These are phyloP conservation scores for Penicillium pulvis DNA, from an alignment of 495 filamentous ascomycete genomes.

Conservation along the genomic window DNA sequence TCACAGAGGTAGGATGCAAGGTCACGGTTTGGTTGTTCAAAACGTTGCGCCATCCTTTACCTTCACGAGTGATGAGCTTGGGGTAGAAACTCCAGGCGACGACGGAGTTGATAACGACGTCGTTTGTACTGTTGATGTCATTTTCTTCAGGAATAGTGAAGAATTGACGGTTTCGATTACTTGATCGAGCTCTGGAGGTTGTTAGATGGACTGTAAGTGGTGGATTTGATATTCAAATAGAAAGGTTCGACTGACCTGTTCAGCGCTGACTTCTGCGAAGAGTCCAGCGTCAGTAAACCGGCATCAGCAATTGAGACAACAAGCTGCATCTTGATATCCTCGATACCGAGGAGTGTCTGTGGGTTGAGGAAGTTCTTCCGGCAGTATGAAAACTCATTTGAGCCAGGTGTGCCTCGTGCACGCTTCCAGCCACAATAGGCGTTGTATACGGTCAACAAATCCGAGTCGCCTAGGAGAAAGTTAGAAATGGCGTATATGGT, in stretches of 20 bases:
- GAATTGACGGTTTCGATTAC: constrained; percentile 68
- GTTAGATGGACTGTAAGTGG: no score
- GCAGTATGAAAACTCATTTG: constrained; percentile 82
- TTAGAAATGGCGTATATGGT: constrained; percentile 12
- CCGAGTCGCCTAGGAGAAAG: constrained; percentile 68
- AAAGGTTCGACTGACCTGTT: constrained; percentile 46
- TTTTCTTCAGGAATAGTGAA: constrained; percentile 75
- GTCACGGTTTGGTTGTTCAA: constrained; percentile 86
- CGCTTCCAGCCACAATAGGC: constrained; percentile 88
- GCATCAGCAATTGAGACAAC: constrained; percentile 79
- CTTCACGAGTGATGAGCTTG: constrained; percentile 82
- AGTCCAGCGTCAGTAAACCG: constrained; percentile 72
- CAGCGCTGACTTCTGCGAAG: constrained; percentile 65
- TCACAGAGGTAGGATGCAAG: constrained; percentile 83
- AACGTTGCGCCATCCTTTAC: constrained; percentile 87
- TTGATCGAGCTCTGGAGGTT: constrained; percentile 46
- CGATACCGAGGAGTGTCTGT: constrained; percentile 84
- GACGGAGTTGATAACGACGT: constrained; percentile 72
- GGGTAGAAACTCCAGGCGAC: constrained; percentile 95
- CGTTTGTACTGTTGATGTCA: constrained; percentile 74
- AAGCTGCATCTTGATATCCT: constrained; percentile 91
- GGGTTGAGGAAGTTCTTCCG: constrained; percentile 85
- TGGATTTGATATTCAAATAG: no score
- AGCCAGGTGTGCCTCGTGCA: constrained; percentile 63
- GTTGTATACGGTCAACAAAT: constrained; percentile 89